A percentile compares a stretch with the other conserved stretches of the same genome.
Evolutionary conservation across 805 yeast species (phyloP).

Genomic region (Yamadazyma sp.): DNA sequence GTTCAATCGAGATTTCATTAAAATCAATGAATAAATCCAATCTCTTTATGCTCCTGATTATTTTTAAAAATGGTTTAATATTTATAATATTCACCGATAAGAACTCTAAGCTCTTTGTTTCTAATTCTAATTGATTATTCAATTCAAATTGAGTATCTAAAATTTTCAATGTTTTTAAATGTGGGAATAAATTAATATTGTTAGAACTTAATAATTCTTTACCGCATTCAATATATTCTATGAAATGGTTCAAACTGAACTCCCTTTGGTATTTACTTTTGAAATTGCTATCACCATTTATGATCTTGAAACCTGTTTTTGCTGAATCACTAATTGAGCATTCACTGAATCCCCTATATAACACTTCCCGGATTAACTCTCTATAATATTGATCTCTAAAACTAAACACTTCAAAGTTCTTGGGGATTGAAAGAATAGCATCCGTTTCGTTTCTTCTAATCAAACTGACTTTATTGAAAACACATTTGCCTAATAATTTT

Average conservation of each 20-base stretch:
- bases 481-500: conserved; percentile 15
- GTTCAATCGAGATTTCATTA: conserved; percentile 9
- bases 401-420: conserved; percentile 18
- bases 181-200: conserved; percentile 18
- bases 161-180: conserved; percentile 17
- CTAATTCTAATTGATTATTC: conserved; percentile 3
- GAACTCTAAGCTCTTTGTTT: conserved; percentile 1
- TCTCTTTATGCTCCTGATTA: conserved; percentile 7
- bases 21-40: conserved; percentile 21
- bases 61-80: conserved; percentile 1
- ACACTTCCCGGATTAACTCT: conserved; percentile 19
- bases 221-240: conserved; percentile 23
- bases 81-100: conserved; percentile 18
- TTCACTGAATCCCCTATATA: conserved; percentile 12
- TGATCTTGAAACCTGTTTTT: conserved; percentile 14
- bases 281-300: conserved; percentile 14
- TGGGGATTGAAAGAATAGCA: conserved; percentile 21
- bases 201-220: conserved; percentile 14
- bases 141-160: conserved; percentile 14
- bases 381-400: conserved; percentile 16
- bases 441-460: conserved; percentile 26
- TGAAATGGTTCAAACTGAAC: conserved; percentile 17
- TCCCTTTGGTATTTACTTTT: conserved; percentile 16
- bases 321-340: conserved; percentile 21
- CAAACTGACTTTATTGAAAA: conserved; percentile 23